A percentile compares a stretch with the other conserved stretches of the same genome.
These are phyloP conservation scores for Metschnikowia amazonensis DNA, from an alignment of 805 yeast genomes.

Conservation along the genomic window DNA sequence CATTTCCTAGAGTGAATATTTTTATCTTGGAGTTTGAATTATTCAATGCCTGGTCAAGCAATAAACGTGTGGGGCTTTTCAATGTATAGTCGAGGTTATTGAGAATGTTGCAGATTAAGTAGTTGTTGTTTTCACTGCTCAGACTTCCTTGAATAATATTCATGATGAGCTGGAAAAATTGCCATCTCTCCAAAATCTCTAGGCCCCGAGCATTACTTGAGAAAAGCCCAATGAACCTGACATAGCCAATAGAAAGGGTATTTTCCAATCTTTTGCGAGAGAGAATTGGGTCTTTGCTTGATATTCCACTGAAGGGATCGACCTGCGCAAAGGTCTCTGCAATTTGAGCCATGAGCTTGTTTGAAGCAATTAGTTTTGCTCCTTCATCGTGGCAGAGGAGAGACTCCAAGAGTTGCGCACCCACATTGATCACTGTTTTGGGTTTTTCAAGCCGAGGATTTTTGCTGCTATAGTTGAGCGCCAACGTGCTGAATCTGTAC, in stretches of 20 bases:
- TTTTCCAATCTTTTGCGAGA: slow-evolving; percentile 54
- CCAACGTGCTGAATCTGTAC: slow-evolving; percentile 55
- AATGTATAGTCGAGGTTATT: slow-evolving; percentile 56
- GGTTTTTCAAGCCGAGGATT: slow-evolving; percentile 38
- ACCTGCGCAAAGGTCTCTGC: slow-evolving; percentile 86
- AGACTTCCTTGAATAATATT: slow-evolving; percentile 55
- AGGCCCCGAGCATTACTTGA: slow-evolving; percentile 61
- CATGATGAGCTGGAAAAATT: slow-evolving; percentile 74
- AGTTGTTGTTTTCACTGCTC: slow-evolving; percentile 34
- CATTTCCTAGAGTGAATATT: slow-evolving; percentile 50
- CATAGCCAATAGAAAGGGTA: slow-evolving; percentile 73
- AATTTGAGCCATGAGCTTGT: slow-evolving; percentile 80
- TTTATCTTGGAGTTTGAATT: slow-evolving; percentile 52
- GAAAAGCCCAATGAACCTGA: slow-evolving; percentile 72
- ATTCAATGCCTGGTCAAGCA: slow-evolving; percentile 62
- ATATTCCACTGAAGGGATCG: slow-evolving; percentile 74
- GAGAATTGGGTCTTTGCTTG: slow-evolving; percentile 70
- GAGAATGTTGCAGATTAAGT: slow-evolving; percentile 54
- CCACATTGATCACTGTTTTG: slow-evolving; percentile 61
- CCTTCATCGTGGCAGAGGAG: slow-evolving; percentile 65
- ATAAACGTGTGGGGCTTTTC: slow-evolving; percentile 63
- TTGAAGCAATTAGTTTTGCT: slow-evolving; percentile 57
- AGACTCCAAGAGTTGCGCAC: slow-evolving; percentile 68
- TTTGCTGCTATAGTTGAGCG: slow-evolving; percentile 11
- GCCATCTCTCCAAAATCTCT: slow-evolving; percentile 72